A percentile compares a stretch with the other conserved stretches of the same genome.
These are phyloP conservation scores for Beauveria varroae DNA, from an alignment of 2,329 filamentous ascomycete species.

Conservation along the genomic window DNA sequence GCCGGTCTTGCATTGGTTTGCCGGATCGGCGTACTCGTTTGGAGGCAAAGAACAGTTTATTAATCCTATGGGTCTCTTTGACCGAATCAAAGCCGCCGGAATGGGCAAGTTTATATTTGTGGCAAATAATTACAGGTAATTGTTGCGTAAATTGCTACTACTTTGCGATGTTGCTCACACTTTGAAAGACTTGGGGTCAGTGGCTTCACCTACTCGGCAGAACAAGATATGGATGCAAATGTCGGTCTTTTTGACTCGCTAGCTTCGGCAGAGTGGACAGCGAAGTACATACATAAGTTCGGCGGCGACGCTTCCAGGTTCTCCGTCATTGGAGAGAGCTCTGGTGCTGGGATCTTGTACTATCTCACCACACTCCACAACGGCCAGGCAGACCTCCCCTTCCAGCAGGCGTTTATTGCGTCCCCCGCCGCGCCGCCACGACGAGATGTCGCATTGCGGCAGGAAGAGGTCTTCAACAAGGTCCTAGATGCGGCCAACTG, in stretches of 20 bases:
- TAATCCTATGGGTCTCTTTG: slow-evolving; percentile 15
- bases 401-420: slow-evolving; percentile 21
- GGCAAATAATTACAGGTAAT: slow-evolving; percentile 17
- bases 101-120: slow-evolving; percentile 16
- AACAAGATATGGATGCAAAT: slow-evolving; percentile 16
- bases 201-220: slow-evolving; percentile 13
- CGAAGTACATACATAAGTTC: slow-evolving; percentile 40
- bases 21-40: slow-evolving; percentile 16
- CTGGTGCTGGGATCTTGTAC: slow-evolving; percentile 45
- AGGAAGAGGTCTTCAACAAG: slow-evolving; percentile 9
- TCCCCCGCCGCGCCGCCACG: slow-evolving; percentile 12
- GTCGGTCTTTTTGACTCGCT: slow-evolving; percentile 16
- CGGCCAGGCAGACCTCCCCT: slow-evolving; percentile 30
- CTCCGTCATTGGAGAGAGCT: slow-evolving; percentile 44
- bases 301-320: slow-evolving; percentile 44
- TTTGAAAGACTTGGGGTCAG: slow-evolving; percentile 12
- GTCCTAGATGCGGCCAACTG: slow-evolving; percentile 12
- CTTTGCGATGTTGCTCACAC: neutral
- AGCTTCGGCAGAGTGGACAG: slow-evolving; percentile 15
- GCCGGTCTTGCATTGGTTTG: slow-evolving; percentile 16
- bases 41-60: slow-evolving; percentile 16
- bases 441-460: slow-evolving; percentile 10
- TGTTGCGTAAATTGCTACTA: too few species aligned
- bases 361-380: slow-evolving; percentile 43
- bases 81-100: slow-evolving; percentile 10